Base-by-base conservation (phyloP, 495 filamentous ascomycete genomes). In the Aspergillus biplanus region DNA sequence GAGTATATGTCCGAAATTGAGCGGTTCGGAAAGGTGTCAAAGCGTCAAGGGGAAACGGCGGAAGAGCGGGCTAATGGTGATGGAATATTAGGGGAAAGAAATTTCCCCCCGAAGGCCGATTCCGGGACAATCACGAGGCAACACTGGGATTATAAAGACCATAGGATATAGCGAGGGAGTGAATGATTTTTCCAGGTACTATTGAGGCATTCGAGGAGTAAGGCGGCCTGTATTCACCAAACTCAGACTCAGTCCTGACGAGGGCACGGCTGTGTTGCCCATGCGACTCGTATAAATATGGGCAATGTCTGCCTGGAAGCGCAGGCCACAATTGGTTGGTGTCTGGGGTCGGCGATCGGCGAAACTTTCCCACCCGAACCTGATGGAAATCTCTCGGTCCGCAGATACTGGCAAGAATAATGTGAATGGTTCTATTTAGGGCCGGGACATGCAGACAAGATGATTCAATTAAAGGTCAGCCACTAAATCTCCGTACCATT, bases 381-480 rank as follows among this genome's bases (percentile, higher is more conserved):
- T 52, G 54, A 61, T 62, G 68, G 66, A 74, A 73, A 73, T 71
- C 64, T 68, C 66, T 62, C 61, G 59, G 63, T 16, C 21, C 27
- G 48, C 55, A 11, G 44, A 46, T 47, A 49, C 16, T 62, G 18
- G 15, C 61, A 39, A 42, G 31, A 42, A 15, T 12, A 33, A 21
- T 52, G 34, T 33, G 50, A 58, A 64, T 68, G 61, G 64, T 32
- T 52, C 53, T 46, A 57, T 59, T 42, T 57, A 31, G 32, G 49
- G 47, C 42, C 34, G 33, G 62, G 32, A n/a, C 48, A 77, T 66
- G 71, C 75, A 68, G 68, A 71, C 86, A 90, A 75, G 73, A 99
- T 99, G 95, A 96, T 99, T 75, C 95, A 98, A 85, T 83, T 99
- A 82, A 99, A 99, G 92, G 95, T 95, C 70, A 52, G 60, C 33